Evolutionary conservation across 495 filamentous ascomycete genomes (phyloP).

Genomic region (Aspergillus saccharolyticus): DNA sequence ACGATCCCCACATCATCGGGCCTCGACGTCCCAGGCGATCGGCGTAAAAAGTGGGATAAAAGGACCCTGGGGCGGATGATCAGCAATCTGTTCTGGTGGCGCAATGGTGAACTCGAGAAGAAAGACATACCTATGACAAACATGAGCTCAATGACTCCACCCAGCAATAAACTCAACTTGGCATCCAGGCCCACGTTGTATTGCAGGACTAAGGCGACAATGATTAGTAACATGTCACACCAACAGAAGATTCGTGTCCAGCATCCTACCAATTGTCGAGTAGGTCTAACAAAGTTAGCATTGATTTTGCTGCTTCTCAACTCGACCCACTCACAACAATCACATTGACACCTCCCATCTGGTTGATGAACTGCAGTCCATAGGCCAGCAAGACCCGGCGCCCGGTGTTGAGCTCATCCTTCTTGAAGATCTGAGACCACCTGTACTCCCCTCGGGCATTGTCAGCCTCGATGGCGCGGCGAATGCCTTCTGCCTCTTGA

Average conservation of each 20-base stretch:
- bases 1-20: conserved; percentile 55
- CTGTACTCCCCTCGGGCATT: conserved; percentile 37
- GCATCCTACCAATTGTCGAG: conserved; percentile 35
- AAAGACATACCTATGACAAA: conserved; percentile 28
- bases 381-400: conserved; percentile 47
- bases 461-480: conserved; percentile 42
- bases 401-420: conserved; percentile 48
- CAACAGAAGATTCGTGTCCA: not conserved
- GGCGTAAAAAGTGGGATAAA: conserved; percentile 29
- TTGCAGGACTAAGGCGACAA: conserved; percentile 32
- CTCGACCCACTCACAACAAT: conserved; percentile 30
- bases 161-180: conserved; percentile 43
- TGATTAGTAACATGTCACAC: conserved; percentile 1
- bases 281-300: conserved; percentile 33
- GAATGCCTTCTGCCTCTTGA: conserved; percentile 42
- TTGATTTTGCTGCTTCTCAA: not conserved
- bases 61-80: conserved; percentile 19
- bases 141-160: conserved; percentile 42
- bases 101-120: not conserved
- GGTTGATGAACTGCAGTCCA: conserved; percentile 25
- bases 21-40: conserved; percentile 55
- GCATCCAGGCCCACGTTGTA: conserved; percentile 44
- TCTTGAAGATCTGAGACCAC: conserved; percentile 44
- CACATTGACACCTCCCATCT: conserved; percentile 46
- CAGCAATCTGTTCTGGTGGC: not conserved